Evolutionary conservation across 176 grass and related monocot species (phyloP).

Genomic region (barley (Hordeum vulgare)): MorexV3_pseudomolecules_assembly NC_058521.1:471352500-471352999

Average conservation of each 20-base stretch:
- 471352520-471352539: neutral
- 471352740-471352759: too few species aligned
- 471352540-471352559: neutral
- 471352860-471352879: neutral
- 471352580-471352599: neutral
- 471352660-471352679: neutral
- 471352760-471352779: neutral
- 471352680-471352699: too few species aligned
- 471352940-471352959: constrained; percentile 76
- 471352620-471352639: neutral
- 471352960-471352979: constrained; percentile 63
- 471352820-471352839: neutral
- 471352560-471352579: constrained; percentile 43
- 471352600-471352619: constrained; percentile 12
- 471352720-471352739: too few species aligned
- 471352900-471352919: neutral
- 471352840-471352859: neutral
- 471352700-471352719: too few species aligned
- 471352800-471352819: neutral
- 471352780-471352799: neutral
- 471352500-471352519: neutral
- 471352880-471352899: neutral
- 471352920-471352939: neutral
- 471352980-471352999: constrained; percentile 60
- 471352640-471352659: neutral